Base-by-base conservation (phyloP, 169 alveolate species). In the Plasmodium cynomolgi region DNA sequence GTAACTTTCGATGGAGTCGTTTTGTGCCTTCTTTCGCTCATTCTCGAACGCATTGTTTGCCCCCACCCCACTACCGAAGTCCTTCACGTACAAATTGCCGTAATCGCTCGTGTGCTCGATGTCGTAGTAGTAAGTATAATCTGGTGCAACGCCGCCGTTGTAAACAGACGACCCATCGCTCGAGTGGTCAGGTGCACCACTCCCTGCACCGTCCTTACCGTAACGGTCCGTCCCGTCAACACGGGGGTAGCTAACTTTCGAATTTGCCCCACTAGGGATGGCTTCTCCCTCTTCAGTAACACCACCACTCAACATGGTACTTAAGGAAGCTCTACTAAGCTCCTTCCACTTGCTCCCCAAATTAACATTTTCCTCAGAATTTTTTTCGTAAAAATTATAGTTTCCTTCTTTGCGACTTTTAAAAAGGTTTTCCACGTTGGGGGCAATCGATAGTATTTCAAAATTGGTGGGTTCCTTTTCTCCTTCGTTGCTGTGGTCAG, bases 361-460 rank as follows among this genome's bases (percentile, higher is more conserved):
- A 20, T 83, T 83, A 34, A 83, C 11, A 13, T 17, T 83, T 29
- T 62, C 68, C 41, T 83, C 39, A 84, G 13, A 41, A 37, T 41
- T 41, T 11, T 74, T n/a, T 75, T 26, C 73, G 41, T 62, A 39
- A 29, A 74, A 71, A 33, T 33, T 23, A 17, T 73, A 31, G 58
- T 31, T 20, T 0, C 39, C 58, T 47, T 84, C 44, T n/a, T 73
- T 47, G 54, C 33, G 26, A 73, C 23, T 74, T 37, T 73, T 84
- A 73, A 84, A 84, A 39, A 73, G 7, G 20, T 26, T 54, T 29
- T 84, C 93, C 23, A 73, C 39, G 33, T 20, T 73, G 20, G 74
- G 15, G 20, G 13, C 15, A 41, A 11, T 26, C 6, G 50, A 17
- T 73, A 71, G 20, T 73, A 31, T 23, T 56, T 84, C 54, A 4